These are phyloP conservation scores for Pyrenochaeta sp. DNA, from an alignment of 2,329 filamentous ascomycete genomes.

Conservation along the genomic window DNA sequence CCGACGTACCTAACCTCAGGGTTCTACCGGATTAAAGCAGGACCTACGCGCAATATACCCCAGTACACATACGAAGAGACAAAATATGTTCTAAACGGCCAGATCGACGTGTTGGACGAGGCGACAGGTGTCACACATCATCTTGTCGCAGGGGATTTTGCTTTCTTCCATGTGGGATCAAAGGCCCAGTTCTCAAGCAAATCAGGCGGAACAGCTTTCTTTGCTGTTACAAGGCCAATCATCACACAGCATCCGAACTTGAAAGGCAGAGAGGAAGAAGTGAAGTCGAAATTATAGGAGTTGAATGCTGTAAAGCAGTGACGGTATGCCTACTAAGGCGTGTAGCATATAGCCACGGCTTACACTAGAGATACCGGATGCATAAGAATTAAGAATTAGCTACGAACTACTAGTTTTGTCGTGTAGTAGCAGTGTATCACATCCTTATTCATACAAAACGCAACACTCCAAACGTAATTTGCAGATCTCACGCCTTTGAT, in stretches of 20 bases:
- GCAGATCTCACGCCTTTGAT: no score
- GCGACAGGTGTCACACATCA: conserved; percentile 34
- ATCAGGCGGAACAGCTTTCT: conserved; percentile 31
- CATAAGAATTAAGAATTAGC: no score
- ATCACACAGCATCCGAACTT: conserved; percentile 28
- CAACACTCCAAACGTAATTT: no score
- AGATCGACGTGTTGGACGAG: conserved; percentile 36
- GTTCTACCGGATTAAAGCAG: conserved; percentile 36
- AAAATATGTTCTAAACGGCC: conserved; percentile 34
- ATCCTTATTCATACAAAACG: no score
- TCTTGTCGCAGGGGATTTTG: conserved; percentile 35
- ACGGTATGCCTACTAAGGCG: no score
- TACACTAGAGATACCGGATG: no score
- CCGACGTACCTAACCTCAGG: conserved; percentile 36
- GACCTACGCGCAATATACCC: conserved; percentile 27
- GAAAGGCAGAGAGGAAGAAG: conserved; percentile 28
- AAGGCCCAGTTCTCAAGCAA: conserved; percentile 35
- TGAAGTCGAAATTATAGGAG: conserved; percentile 20
- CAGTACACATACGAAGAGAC: conserved; percentile 35
- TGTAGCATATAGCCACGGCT: no score
- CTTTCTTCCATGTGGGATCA: conserved; percentile 35
- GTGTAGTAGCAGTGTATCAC: no score
- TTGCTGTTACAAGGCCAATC: conserved; percentile 32
- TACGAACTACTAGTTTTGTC: no score
- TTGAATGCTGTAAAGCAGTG: no score